Percentiles rank a stretch among this genome's conserved stretches.
Conservation (phyloP, 257 asterid species). For the Forsythia viridissima region DNA sequence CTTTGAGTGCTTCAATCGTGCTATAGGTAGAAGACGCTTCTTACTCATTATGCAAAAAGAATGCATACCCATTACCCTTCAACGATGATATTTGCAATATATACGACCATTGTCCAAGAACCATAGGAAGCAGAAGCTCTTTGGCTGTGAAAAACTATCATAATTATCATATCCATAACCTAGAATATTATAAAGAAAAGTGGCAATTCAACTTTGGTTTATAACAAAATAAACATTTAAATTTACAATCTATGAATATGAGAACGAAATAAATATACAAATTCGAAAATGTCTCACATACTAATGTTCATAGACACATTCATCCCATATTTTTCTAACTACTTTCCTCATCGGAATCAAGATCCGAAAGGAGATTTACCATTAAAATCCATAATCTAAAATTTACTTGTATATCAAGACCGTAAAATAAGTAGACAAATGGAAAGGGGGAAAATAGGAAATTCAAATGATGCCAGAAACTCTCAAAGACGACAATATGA, state of each 20-base stretch:
- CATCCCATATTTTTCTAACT: neutral
- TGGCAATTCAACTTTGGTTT: no score
- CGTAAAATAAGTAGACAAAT: neutral
- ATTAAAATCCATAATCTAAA: neutral
- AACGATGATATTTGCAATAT: no score
- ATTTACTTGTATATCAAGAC: neutral
- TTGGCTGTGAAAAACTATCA: no score
- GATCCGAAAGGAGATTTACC: neutral
- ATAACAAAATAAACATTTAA: no score
- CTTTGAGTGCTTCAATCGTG: no score
- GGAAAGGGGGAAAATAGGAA: neutral
- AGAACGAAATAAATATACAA: neutral
- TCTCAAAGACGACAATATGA: conserved; percentile 59
- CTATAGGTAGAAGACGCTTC: no score
- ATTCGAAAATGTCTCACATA: neutral
- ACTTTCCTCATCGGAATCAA: neutral
- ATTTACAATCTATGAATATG: neutral
- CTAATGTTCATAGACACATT: neutral
- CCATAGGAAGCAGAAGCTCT: no score
- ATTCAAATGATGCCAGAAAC: conserved; percentile 58
- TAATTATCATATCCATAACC: no score
- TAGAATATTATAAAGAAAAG: no score
- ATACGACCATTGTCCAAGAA: no score
- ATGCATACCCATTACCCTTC: no score
- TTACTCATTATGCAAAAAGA: no score